Evolutionary conservation across 1,139 yeast genomes (phyloP), one percentile per base, ranked within the genome.

Genomic region (Yamadazyma buinensis): DNA sequence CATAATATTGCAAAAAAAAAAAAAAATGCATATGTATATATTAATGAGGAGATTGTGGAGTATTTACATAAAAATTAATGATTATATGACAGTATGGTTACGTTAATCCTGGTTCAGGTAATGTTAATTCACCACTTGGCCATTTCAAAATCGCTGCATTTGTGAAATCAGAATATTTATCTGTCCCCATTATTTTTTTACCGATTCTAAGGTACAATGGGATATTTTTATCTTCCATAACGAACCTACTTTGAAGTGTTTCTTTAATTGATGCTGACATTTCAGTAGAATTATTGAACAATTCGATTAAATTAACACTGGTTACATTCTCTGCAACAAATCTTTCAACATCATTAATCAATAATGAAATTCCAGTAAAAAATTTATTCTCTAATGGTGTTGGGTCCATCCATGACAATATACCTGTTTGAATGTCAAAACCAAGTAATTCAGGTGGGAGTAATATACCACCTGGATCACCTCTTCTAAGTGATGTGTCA

Each of bases 261-360:
- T 49, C 46, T 2, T 47, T 36, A 8, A 75, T 47, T 20, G 74
- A 40, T 1, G 47, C 34, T 6, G 59, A 59, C 25, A 80, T 43
- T 36, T 68, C 54, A 1, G 51, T 41, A 29, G 74, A 63, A 13
- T 48, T 49, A 1, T 42, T 34, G n/a, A 75, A 47, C 19, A 80
- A 39, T 4, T 52, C 44, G 9, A 55, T 61, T 23, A 80, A 43
- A 44, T 73, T 64, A 5, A 80, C 47, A 1, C 62, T 51, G 1
- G 61, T 55, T n/a, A 63, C 50, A 5, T 57, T 51, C 3, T 48
- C 49, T 0, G 86, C 95, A 4, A 80, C 74, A 49, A 72, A 84
- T 26, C 79, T 62, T 54, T 87, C 95, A n/a, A 87, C 63, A 49
- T 88, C 96, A 49, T 88, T 85, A 26, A 88, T 61, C 32, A 87